Conservation (phyloP, 2,329 filamentous ascomycete species). For the Westerdykella aurantiaca region DNA sequence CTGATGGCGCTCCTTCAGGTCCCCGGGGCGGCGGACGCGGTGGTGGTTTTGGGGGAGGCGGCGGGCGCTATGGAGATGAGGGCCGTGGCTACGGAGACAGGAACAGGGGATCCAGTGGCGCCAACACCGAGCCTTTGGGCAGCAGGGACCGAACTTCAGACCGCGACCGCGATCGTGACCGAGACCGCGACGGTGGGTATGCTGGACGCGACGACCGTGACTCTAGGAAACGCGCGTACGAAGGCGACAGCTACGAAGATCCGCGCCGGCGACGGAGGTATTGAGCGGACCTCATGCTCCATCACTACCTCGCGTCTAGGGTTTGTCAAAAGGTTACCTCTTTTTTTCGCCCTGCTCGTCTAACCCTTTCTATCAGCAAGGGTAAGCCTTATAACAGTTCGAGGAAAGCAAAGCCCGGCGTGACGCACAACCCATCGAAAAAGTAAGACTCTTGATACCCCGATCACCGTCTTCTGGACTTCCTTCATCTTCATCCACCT, state of each 20-base stretch:
- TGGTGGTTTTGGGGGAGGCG: slow-evolving; percentile 32
- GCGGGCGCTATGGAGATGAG: slow-evolving; percentile 20
- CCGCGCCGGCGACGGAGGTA: slow-evolving; percentile 56
- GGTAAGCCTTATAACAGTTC: slow-evolving; percentile 24
- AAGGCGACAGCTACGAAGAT: slow-evolving; percentile 77
- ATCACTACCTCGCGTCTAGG: slow-evolving; percentile 14
- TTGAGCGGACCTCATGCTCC: slow-evolving; percentile 28
- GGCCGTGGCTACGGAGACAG: slow-evolving; percentile 19
- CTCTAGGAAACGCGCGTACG: slow-evolving; percentile 56
- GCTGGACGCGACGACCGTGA: slow-evolving; percentile 38
- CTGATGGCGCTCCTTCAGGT: slow-evolving; percentile 46
- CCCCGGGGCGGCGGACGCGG: slow-evolving; percentile 39
- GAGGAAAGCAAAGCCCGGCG: no score
- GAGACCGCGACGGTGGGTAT: slow-evolving; percentile 39
- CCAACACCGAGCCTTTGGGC: slow-evolving; percentile 79
- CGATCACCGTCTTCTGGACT: not conserved
- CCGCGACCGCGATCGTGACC: slow-evolving; percentile 37
- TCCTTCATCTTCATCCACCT: not conserved
- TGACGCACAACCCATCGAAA: not conserved
- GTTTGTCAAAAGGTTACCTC: slow-evolving; percentile 38
- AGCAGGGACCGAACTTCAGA: slow-evolving; percentile 46
- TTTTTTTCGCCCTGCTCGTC: slow-evolving; percentile 24
- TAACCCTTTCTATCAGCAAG: slow-evolving; percentile 29
- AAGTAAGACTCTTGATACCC: slow-evolving; percentile 14
- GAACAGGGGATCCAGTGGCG: slow-evolving; percentile 54